Conservation (phyloP, 2,329 filamentous ascomycete genomes). For the Verticillium nonalfalfae region DNA sequence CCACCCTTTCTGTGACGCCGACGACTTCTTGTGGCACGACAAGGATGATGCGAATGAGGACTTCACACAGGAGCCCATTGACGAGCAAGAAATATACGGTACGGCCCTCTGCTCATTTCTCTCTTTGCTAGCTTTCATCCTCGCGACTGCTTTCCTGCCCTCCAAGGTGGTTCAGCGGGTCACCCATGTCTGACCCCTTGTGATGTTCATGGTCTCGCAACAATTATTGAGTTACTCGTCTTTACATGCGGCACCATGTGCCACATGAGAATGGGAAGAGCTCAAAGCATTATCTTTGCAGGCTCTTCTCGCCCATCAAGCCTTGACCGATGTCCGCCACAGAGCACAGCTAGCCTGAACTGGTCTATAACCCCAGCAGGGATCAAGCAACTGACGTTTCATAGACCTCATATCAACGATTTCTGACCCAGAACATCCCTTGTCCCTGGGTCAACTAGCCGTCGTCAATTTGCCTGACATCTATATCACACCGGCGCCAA, state of each 20-base stretch:
- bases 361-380: not conserved
- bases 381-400: conserved; percentile 22
- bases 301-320: not conserved
- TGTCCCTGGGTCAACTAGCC: conserved; percentile 85
- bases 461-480: conserved; percentile 97
- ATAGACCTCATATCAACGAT: conserved; percentile 90
- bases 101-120: conserved; percentile 15
- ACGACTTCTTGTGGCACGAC: conserved; percentile 27
- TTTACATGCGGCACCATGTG: not conserved
- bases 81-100: conserved; percentile 97
- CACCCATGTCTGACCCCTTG: not conserved
- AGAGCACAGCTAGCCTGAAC: not conserved
- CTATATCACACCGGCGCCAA: conserved; percentile 63
- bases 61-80: conserved; percentile 72
- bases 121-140: not conserved
- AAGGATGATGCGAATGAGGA: conserved; percentile 44
- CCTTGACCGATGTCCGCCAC: not conserved
- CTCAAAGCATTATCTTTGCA: not conserved
- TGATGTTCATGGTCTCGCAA: not conserved
- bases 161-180: not conserved
- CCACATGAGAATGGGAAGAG: not conserved
- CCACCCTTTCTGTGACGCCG: conserved; percentile 27
- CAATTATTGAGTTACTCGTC: not conserved
- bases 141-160: not conserved
- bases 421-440: conserved; percentile 91